Base-by-base conservation (phyloP, 768 basidiomycete species). In the Galerina marginata region DNA sequence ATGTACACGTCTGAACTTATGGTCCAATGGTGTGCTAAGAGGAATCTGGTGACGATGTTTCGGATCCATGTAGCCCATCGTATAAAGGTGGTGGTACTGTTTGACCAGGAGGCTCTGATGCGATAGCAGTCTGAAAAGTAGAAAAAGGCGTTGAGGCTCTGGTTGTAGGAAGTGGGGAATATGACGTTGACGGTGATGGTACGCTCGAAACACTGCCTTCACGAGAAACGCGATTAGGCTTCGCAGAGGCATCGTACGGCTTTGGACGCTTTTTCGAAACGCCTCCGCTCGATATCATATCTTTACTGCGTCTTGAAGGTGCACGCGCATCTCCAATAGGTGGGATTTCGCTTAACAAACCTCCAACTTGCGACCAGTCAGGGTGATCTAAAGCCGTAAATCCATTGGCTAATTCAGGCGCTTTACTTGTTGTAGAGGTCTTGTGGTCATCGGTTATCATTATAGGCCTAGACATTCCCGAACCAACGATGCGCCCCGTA, bases 361-460 rank as follows among this genome's bases (percentile, higher is more conserved):
- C 62, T 9, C 72, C 65, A 15, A 75, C 66, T 66, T 76, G 77
- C 12, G 81, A 71, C 88, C 87, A 89, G 29, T 86, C 85, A 40
- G 78, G 69, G 42, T 63, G 61, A 54, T 83, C 82, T 25, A 76
- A 65, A 40, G 73, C 71, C 49, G 75, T 63, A 38, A 77, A 71
- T n/a, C 64, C 71, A 57, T 70, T 65, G 11, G 67, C 54, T 37
- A 77, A 72, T 51, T 77, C 81, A 33, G 66, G 61, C 57, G 68
- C 73, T 61, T 70, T 70, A 49, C 70, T 74, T 15, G 74, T 69
- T 40, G 75, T 68, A 14, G 77, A 85, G 29, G 93, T 95, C 77
- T 99, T 99, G 79, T 99, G 97, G 74, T 99, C 97, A 78, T 99
- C 97, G 1, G 96, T 99, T 65, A 99, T 99, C 89, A 99, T 96